These are phyloP conservation scores for Tylopilus sp. DNA, from an alignment of 1,284 basidiomycete genomes.

Conservation along the genomic window DNA sequence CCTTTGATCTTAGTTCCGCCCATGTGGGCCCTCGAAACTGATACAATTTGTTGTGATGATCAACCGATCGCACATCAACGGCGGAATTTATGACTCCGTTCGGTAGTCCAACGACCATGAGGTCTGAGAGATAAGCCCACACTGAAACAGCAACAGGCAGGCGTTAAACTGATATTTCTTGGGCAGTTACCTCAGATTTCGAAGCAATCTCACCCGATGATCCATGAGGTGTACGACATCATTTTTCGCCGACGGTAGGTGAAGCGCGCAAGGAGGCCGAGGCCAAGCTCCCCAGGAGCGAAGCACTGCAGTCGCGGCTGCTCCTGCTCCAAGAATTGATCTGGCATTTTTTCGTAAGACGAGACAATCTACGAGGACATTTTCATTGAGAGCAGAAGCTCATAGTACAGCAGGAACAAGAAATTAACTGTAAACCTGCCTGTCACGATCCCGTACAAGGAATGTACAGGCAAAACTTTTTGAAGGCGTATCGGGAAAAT, in stretches of 20 bases:
- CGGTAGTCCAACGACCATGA: background rate
- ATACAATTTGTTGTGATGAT: background rate
- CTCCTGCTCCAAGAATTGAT: conserved; percentile 20
- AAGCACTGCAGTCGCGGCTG: conserved; percentile 7
- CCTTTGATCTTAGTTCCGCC: no score
- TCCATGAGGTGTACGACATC: background rate
- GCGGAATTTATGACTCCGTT: conserved; percentile 1
- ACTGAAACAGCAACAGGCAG: conserved; percentile 10
- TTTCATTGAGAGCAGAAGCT: conserved; percentile 29
- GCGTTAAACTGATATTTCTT: conserved; percentile 1
- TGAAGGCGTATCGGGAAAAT: conserved; percentile 29
- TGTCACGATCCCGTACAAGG: conserved; percentile 31
- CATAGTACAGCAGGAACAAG: conserved; percentile 31
- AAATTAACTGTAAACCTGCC: conserved; percentile 34
- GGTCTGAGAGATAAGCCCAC: conserved; percentile 2
- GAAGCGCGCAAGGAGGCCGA: background rate
- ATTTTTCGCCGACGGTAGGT: background rate
- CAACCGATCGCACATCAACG: conserved; percentile 1
- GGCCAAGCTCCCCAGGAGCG: conserved; percentile 1
- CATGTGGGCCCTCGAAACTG: background rate
- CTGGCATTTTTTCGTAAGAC: conserved; percentile 21
- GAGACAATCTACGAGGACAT: conserved; percentile 32
- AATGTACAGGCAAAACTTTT: conserved; percentile 35
- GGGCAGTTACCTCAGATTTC: conserved; percentile 4
- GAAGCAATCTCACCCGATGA: conserved; percentile 11